A percentile compares a stretch with the other conserved stretches of the same genome.
Evolutionary conservation across 2,329 filamentous ascomycete genomes (phyloP).

Genomic region (Fusarium lateritium): DNA sequence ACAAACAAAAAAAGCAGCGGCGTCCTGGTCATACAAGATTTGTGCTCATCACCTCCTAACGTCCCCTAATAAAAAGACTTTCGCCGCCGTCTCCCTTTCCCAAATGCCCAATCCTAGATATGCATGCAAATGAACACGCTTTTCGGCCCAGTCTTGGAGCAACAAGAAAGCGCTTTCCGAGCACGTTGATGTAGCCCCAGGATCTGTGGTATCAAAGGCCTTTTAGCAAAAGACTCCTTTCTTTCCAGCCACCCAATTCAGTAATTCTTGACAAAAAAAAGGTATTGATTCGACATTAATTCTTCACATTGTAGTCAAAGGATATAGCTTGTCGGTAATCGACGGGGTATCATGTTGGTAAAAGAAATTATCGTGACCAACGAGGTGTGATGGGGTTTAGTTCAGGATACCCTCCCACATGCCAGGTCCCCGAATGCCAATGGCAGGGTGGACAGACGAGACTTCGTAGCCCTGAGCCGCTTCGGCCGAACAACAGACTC

Average conservation of each 20-base stretch:
- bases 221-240: slow-evolving; percentile 51
- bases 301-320: slow-evolving; percentile 43
- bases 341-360: slow-evolving; percentile 44
- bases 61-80: slow-evolving; percentile 44
- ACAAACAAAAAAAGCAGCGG: slow-evolving; percentile 42
- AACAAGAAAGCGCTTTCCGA: slow-evolving; percentile 54
- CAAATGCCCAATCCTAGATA: slow-evolving; percentile 57
- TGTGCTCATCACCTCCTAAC: slow-evolving; percentile 42
- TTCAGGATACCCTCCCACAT: slow-evolving; percentile 78
- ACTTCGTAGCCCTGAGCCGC: slow-evolving; percentile 64
- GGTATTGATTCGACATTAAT: slow-evolving; percentile 47
- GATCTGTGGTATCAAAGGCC: slow-evolving; percentile 51
- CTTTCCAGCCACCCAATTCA: slow-evolving; percentile 48
- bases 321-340: slow-evolving; percentile 39
- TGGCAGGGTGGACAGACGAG: slow-evolving; percentile 63
- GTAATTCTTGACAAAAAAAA: slow-evolving; percentile 50
- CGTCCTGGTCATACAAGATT: slow-evolving; percentile 54
- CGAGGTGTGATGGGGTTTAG: slow-evolving; percentile 52
- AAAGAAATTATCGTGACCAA: slow-evolving; percentile 36
- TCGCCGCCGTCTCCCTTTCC: slow-evolving; percentile 48
- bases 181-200: slow-evolving; percentile 49
- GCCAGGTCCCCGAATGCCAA: slow-evolving; percentile 69
- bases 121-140: slow-evolving; percentile 60
- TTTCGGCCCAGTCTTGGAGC: slow-evolving; percentile 56
- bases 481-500: slow-evolving; percentile 76